phyloP scores from a whole-genome alignment of 106 monocot genomes.

The Dendrobium chrysotoxum region DNA sequence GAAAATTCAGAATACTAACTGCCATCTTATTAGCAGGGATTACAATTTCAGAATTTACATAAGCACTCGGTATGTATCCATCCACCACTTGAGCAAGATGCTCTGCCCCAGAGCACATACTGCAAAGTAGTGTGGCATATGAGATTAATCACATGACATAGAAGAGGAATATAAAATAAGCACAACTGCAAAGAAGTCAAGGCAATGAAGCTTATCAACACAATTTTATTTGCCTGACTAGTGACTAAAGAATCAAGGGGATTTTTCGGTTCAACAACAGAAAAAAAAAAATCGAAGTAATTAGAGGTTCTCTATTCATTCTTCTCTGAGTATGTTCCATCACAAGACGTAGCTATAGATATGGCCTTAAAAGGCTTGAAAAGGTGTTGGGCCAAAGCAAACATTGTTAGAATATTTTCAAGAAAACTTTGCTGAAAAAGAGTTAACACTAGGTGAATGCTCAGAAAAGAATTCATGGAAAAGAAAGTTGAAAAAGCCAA shows the following conservation, averaged over 20 bases:
- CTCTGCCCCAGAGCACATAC: slow-evolving; percentile 76
- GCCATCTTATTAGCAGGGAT: slow-evolving; percentile 41
- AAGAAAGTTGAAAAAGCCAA: not conserved
- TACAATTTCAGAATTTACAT: slow-evolving; percentile 33
- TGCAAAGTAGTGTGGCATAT: slow-evolving; percentile 24
- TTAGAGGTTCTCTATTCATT: not conserved
- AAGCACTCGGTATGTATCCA: slow-evolving; percentile 51
- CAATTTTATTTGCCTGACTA: not conserved
- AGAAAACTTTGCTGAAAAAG: not conserved
- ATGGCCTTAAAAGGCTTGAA: not conserved
- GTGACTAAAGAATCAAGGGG: not conserved
- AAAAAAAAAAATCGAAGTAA: not conserved
- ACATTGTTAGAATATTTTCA: not conserved
- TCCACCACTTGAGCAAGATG: slow-evolving; percentile 53
- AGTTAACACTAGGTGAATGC: not conserved
- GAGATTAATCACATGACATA: slow-evolving; percentile 1
- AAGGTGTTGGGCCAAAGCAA: not conserved
- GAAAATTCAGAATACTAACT: slow-evolving; percentile 68
- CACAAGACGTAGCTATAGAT: not conserved
- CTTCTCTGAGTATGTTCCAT: not conserved
- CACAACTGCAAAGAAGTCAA: not conserved
- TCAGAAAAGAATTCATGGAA: not conserved
- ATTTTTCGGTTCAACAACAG: not conserved
- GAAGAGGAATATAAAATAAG: not conserved
- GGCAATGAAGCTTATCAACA: not conserved